phyloP scores from a whole-genome alignment of 2,329 filamentous ascomycete genomes.

The Alternaria gaisen region DNA sequence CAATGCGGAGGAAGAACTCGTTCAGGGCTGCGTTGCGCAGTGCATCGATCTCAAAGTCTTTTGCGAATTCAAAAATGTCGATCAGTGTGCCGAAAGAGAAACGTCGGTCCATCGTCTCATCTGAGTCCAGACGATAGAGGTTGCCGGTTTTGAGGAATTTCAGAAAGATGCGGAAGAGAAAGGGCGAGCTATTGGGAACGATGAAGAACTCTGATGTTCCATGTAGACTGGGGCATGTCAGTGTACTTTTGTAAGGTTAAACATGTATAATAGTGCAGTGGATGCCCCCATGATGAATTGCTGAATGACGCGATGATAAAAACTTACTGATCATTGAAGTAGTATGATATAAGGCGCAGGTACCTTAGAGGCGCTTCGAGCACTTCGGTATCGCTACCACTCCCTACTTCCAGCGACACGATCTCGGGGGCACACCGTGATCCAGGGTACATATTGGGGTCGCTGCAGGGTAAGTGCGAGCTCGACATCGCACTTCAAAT shows the following conservation, averaged over 20 bases:
- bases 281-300: neutral
- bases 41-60: neutral
- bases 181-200: neutral
- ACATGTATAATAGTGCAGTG: neutral
- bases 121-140: neutral
- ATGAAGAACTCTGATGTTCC: neutral
- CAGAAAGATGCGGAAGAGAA: neutral
- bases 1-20: constrained; percentile 1
- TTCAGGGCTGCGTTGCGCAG: neutral
- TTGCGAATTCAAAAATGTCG: neutral
- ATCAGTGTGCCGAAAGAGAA: neutral
- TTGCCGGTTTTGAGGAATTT: neutral
- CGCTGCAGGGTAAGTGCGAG: neutral
- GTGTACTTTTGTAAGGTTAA: neutral
- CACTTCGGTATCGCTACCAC: neutral
- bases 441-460: too few relatives aligned
- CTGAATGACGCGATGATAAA: neutral
- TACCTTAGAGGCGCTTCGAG: neutral
- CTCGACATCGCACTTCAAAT: neutral
- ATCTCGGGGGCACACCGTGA: neutral
- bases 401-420: neutral
- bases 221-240: neutral
- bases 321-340: neutral
- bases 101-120: neutral
- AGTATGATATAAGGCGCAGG: neutral